Base-by-base conservation (phyloP, 2,329 filamentous ascomycete genomes). In the Penicillium sp. region DNA sequence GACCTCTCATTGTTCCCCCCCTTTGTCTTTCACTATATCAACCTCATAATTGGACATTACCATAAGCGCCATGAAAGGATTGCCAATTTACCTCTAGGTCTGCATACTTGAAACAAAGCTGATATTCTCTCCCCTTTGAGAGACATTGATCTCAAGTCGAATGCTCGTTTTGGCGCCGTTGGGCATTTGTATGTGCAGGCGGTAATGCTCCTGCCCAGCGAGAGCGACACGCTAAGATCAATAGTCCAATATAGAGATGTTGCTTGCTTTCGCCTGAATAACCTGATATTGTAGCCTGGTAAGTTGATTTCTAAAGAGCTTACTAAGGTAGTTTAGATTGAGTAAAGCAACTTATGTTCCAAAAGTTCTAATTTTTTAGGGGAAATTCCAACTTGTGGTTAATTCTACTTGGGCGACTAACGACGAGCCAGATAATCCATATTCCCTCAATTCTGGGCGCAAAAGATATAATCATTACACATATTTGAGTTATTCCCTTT, bases 1-100 rank as follows among this genome's bases (percentile, higher is more conserved):
- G 39, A 27, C 19, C 27, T n/a, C 23, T 27, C n/a, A 30, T 51
- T 38, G 41, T 45, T 23, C 38, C 46, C 46, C 46, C 46, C 51
- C 46, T 53, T 34, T 41, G 49, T 51, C 34, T 23, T 26, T 23
- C 23, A 23, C 16, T n/a, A 34, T 9, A 34, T 34, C 10, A 34
- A 38, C 36, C 8, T 18, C 14, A 13, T 38, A 38, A 38, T 38
- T 38, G n/a, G 32, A 14, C 32, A 11, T 34, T 10, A 2, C 13
- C 29, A 30, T 13, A 13, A 34, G 5, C 11, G 5, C 32, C 10
- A 3, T 34, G 32, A 5, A 34, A 10, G 6, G 14, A 4, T 10
- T 13, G 2, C 32, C 6, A 13, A 13, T 14, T 34, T 23, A 5
- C 5, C 5, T 23, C 23, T 23, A 23, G 23, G 3, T 23, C 23